Conservation (phyloP, 1,284 basidiomycete species). For the Ganoderma boninense region DNA sequence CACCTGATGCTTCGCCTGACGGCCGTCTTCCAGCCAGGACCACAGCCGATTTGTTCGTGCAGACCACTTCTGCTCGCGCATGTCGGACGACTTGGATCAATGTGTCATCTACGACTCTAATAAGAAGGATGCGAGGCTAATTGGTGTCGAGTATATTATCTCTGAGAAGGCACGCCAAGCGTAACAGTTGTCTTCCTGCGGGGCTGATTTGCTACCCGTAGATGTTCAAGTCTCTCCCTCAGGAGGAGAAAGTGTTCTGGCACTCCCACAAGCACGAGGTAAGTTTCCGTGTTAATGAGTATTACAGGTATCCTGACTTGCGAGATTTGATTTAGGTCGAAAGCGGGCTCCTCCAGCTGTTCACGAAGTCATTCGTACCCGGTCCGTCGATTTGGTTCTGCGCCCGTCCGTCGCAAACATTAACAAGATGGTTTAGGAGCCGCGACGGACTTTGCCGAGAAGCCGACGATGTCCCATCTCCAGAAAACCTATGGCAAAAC, state of each 20-base stretch:
- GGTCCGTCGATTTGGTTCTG: constrained; percentile 36
- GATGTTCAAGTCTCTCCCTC: constrained; percentile 50
- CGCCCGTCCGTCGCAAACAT: too few species aligned
- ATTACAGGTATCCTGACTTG: not conserved
- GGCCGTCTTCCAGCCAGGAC: constrained; percentile 41
- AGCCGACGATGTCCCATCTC: constrained; percentile 55
- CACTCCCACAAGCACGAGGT: constrained; percentile 51
- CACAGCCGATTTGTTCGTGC: constrained; percentile 49
- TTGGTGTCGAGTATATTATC: constrained; percentile 63
- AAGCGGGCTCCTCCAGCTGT: constrained; percentile 55
- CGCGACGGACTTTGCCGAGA: constrained; percentile 50
- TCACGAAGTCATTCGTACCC: constrained; percentile 50
- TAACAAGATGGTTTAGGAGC: constrained; percentile 32
- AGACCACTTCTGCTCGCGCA: constrained; percentile 53
- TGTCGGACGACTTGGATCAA: constrained; percentile 43
- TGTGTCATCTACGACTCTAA: constrained; percentile 57
- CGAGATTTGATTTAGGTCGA: constrained; percentile 45
- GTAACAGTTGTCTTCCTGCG: not conserved
- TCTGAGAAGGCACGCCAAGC: constrained; percentile 44
- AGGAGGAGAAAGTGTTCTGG: constrained; percentile 60
- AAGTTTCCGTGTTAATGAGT: not conserved
- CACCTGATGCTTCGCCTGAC: constrained; percentile 10
- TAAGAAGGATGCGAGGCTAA: constrained; percentile 52
- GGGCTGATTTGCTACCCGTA: constrained; percentile 12
- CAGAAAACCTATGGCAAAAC: constrained; percentile 62